A percentile compares a stretch with the other conserved stretches of the same genome.
These are phyloP conservation scores for Leccinellum albellum DNA, from an alignment of 768 basidiomycete genomes.

Conservation along the genomic window DNA sequence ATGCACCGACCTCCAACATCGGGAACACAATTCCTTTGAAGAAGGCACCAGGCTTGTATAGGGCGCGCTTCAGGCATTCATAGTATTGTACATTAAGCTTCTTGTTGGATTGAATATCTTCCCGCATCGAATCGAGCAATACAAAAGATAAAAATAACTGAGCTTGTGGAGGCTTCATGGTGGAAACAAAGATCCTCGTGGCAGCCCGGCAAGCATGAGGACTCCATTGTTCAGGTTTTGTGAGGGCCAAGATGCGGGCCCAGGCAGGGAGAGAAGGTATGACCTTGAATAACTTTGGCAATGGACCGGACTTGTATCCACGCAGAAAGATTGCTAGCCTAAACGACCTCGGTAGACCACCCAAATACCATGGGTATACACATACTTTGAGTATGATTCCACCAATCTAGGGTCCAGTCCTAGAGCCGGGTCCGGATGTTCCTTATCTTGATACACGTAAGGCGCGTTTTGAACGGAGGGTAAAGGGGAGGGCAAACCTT, in stretches of 20 bases:
- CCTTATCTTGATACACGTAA: slow-evolving; percentile 36
- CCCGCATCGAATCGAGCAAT: slow-evolving; percentile 81
- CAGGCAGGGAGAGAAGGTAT: slow-evolving; percentile 93
- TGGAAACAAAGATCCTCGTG: slow-evolving; percentile 93
- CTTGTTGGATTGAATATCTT: slow-evolving; percentile 82
- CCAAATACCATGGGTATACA: slow-evolving; percentile 11
- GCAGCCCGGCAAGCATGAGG: slow-evolving; percentile 94
- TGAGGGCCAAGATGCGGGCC: slow-evolving; percentile 93
- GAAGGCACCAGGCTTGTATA: slow-evolving; percentile 97
- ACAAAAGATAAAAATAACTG: slow-evolving; percentile 91
- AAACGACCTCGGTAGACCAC: not conserved
- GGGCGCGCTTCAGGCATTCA: slow-evolving; percentile 82
- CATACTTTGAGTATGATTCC: slow-evolving; percentile 89
- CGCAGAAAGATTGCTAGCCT: slow-evolving; percentile 85
- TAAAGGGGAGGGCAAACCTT: slow-evolving; percentile 39
- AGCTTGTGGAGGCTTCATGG: slow-evolving; percentile 92
- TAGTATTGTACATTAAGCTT: slow-evolving; percentile 94
- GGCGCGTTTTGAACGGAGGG: not conserved
- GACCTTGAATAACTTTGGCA: slow-evolving; percentile 98
- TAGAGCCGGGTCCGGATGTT: slow-evolving; percentile 73
- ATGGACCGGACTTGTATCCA: slow-evolving; percentile 88
- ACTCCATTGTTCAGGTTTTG: slow-evolving; percentile 90
- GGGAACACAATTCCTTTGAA: slow-evolving; percentile 99
- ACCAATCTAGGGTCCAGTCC: slow-evolving; percentile 91
- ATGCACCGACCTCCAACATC: slow-evolving; percentile 71